Percentiles rank a stretch among this genome's conserved stretches.
Conservation (phyloP, 2,329 filamentous ascomycete species). For the Mycocentrospora acerina region DNA sequence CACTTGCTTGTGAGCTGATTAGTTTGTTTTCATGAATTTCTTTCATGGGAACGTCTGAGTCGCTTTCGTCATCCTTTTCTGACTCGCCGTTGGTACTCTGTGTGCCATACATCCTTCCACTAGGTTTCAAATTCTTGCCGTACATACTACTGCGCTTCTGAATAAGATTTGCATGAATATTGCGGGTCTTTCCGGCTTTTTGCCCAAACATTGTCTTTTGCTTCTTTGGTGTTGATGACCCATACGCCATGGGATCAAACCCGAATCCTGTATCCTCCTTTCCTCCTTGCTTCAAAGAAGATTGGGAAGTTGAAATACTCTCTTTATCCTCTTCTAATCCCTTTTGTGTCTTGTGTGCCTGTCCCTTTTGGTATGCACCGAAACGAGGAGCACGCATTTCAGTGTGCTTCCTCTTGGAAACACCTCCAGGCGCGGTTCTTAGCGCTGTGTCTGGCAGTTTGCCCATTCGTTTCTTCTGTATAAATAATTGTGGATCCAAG, state of each 20-base stretch:
- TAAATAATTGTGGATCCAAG: neutral
- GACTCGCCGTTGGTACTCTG: neutral
- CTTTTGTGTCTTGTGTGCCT: slow-evolving; percentile 9
- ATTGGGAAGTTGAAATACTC: slow-evolving; percentile 8
- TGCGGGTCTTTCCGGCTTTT: slow-evolving; percentile 3
- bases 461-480: neutral
- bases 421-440: neutral
- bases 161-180: slow-evolving; percentile 12
- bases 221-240: slow-evolving; percentile 3
- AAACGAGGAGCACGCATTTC: slow-evolving; percentile 8
- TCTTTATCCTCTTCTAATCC: slow-evolving; percentile 18
- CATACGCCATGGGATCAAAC: neutral
- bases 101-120: no score
- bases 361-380: slow-evolving; percentile 10
- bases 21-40: neutral
- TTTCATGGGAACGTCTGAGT: neutral
- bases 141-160: slow-evolving; percentile 1
- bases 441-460: no score
- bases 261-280: neutral
- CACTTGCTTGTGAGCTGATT: no score
- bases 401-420: slow-evolving; percentile 1
- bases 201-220: slow-evolving; percentile 5
- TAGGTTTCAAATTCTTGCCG: no score
- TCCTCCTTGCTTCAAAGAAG: neutral
- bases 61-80: neutral